A percentile compares a stretch with the other conserved stretches of the same genome.
These are phyloP conservation scores for Prillingera fragicola DNA, from an alignment of 1,284 basidiomycete genomes.

Conservation along the genomic window DNA sequence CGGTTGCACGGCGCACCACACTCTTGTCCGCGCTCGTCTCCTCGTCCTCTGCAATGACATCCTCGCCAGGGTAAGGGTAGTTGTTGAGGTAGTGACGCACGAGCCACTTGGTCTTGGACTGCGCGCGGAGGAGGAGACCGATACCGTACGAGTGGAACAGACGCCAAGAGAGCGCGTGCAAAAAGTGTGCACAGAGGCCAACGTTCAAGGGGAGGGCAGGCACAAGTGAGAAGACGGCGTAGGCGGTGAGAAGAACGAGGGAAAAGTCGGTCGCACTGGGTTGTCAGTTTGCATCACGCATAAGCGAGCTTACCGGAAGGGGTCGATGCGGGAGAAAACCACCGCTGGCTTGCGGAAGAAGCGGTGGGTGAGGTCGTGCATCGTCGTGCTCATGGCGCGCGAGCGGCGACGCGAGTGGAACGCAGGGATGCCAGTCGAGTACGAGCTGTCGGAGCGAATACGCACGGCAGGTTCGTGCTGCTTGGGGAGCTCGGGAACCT, in stretches of 20 bases:
- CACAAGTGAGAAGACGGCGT: conserved; percentile 52
- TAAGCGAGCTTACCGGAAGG: conserved; percentile 60
- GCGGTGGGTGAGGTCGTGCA: conserved; percentile 82
- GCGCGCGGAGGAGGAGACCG: conserved; percentile 73
- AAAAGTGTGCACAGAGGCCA: conserved; percentile 62
- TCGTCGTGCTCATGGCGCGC: conserved; percentile 51
- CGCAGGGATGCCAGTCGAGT: conserved; percentile 4
- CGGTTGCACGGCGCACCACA: conserved; percentile 63
- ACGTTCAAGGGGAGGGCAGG: conserved; percentile 46
- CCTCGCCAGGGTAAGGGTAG: conserved; percentile 64
- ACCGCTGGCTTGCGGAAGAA: conserved; percentile 88
- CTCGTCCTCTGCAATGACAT: conserved; percentile 30
- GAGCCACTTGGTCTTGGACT: conserved; percentile 80
- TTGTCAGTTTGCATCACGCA: conserved; percentile 4
- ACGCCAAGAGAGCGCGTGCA: conserved; percentile 81
- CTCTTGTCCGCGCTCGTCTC: conserved; percentile 50
- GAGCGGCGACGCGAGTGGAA: conserved; percentile 4
- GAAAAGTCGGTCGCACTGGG: conserved; percentile 63
- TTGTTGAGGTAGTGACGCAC: conserved; percentile 91
- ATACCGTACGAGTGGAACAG: conserved; percentile 84
- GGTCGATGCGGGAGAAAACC: conserved; percentile 73
- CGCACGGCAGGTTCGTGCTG: conserved; percentile 16
- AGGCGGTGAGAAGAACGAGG: conserved; percentile 57
- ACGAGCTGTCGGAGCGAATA: conserved; percentile 29
- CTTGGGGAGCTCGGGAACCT: conserved; percentile 35